Base-by-base conservation (phyloP, 768 basidiomycete species). In the Pleurotus tuber-regium region DNA sequence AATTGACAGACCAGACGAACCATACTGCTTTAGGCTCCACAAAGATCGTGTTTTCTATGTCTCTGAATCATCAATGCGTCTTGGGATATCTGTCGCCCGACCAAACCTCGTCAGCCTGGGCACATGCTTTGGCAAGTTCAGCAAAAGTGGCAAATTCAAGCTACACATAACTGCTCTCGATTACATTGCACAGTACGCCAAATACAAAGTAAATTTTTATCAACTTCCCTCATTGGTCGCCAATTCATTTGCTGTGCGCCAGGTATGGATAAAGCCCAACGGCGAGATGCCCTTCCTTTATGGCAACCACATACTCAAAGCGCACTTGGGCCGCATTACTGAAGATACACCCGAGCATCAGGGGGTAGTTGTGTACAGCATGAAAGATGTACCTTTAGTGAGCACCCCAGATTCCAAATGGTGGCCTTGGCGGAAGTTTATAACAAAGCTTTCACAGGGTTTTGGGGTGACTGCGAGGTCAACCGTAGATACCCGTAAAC, bases 241-340 rank as follows among this genome's bases (percentile, higher is more conserved):
- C 33, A 26, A 21, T 24, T 16, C 51, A 19, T 18, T 19, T 23
- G 24, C 19, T 14, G 54, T 35, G 19, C 46, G 26, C 3, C 54
- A 98, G 96, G 82, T 98, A 14, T 99, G 97, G 97, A 93, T 99
- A 66, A 99, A 99, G 69, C 87, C 95, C 21, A 96, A 98, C 58
- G 97, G 97, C 63, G 97, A 99, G 71, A 96, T 99, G 87, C 97
- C 97, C 1, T 99, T 96, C 78, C 73, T 99, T 30, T 99, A 99
- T 63, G 97, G 97, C 51, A 99, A 99, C 65, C 95, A 99, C 71
- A 87, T 98, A 53, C 82, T 98, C 57, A 99, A 98, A 71, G 97
- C 97, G 7, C 97, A 99, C 70, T 76, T 99, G n/a, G 97, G 97
- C 14, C 82, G 96, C 54, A 98, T 98, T 66, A 98, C 97, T 42